Conservation (phyloP, 495 filamentous ascomycete genomes). For the Penicillium soppii region DNA sequence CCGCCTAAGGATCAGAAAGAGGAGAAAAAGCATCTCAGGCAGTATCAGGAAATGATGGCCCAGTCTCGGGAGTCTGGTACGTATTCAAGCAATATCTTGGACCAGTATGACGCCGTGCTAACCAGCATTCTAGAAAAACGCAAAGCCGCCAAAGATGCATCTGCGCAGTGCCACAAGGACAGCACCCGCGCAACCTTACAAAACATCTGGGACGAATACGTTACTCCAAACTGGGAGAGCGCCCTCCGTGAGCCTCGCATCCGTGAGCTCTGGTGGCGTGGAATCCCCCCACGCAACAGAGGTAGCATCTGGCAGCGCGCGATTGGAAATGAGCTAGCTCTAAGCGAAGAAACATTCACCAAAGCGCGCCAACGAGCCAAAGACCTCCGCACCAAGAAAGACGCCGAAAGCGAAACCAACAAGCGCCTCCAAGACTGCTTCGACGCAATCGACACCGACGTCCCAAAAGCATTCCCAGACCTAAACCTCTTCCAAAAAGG, state of each 20-base stretch:
- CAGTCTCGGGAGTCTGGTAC: conserved; percentile 69
- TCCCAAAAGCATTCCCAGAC: conserved; percentile 70
- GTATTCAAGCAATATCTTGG: conserved; percentile 10
- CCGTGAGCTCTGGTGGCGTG: conserved; percentile 92
- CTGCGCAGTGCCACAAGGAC: conserved; percentile 60
- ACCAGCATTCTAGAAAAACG: conserved; percentile 38
- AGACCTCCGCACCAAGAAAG: conserved; percentile 55
- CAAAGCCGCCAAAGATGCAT: conserved; percentile 48
- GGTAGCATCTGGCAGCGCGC: conserved; percentile 85
- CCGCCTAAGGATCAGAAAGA: conserved; percentile 92
- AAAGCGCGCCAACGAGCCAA: conserved; percentile 76
- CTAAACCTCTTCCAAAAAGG: conserved; percentile 79
- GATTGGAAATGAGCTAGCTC: conserved; percentile 83
- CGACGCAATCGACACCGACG: conserved; percentile 67
- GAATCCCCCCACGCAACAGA: conserved; percentile 74
- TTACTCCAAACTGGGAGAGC: conserved; percentile 81
- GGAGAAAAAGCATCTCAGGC: conserved; percentile 84
- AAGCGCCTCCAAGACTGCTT: conserved; percentile 60
- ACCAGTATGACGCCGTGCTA: background rate
- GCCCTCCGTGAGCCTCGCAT: conserved; percentile 73
- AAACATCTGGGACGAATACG: conserved; percentile 83
- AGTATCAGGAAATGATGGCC: conserved; percentile 94
- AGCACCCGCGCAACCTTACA: conserved; percentile 61
- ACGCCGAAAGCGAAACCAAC: conserved; percentile 49
- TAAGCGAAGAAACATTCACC: conserved; percentile 72